A percentile compares a stretch with the other conserved stretches of the same genome.
phyloP scores from a whole-genome alignment of 75 land plant genomes.

The Cryptomeria japonica region DNA sequence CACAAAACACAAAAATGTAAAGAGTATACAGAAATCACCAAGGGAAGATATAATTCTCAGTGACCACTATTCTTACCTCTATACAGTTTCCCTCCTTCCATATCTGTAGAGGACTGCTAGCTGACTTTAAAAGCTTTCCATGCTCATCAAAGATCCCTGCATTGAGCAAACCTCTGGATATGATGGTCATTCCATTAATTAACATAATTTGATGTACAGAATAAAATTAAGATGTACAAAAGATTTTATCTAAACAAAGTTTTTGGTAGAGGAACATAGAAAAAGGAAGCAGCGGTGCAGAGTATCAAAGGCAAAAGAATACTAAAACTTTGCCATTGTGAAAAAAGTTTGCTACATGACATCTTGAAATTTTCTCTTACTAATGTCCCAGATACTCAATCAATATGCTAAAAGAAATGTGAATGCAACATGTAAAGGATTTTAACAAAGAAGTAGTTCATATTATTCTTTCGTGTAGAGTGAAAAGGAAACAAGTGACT shows the following conservation, averaged over 20 bases:
- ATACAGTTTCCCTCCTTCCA: constrained; percentile 95
- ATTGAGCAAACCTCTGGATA: constrained; percentile 10
- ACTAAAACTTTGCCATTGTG: neutral
- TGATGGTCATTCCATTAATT: neutral
- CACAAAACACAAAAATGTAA: neutral
- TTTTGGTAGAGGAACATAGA: neutral
- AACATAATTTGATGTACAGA: neutral
- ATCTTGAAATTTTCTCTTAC: neutral
- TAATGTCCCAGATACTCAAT: neutral
- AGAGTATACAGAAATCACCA: neutral
- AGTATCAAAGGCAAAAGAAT: neutral
- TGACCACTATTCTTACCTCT: constrained; percentile 46
- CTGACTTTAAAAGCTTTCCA: constrained; percentile 70
- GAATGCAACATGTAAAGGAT: neutral
- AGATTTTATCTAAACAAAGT: neutral
- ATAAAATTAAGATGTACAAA: neutral
- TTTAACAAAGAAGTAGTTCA: neutral
- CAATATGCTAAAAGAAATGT: neutral
- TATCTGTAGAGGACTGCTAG: constrained; percentile 92
- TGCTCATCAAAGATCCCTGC: constrained; percentile 85
- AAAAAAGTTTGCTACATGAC: neutral
- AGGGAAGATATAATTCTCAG: neutral
- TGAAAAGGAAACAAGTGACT: neutral
- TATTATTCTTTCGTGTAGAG: neutral
- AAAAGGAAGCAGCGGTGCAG: neutral